A percentile compares a stretch with the other conserved stretches of the same genome.
phyloP scores from a whole-genome alignment of 306 rosid genomes.

The Cicer judaicum region DNA sequence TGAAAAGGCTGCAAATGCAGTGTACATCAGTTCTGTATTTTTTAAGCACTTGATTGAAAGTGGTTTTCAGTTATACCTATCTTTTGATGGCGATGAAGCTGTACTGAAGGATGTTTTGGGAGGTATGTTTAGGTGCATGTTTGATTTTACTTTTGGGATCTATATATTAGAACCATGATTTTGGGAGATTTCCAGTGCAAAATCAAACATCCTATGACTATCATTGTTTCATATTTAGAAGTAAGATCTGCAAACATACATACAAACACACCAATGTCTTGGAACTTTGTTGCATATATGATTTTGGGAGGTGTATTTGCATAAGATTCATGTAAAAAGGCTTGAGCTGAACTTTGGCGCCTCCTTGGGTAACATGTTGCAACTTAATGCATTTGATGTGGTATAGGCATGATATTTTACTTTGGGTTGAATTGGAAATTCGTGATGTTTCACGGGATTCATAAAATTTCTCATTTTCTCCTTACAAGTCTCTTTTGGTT shows the following conservation, averaged over 20 bases:
- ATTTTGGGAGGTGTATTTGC: slow-evolving; percentile 21
- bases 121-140: slow-evolving; percentile 52
- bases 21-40: slow-evolving; percentile 79
- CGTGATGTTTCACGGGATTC: slow-evolving; percentile 30
- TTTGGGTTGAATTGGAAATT: slow-evolving; percentile 28
- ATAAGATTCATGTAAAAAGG: slow-evolving; percentile 31
- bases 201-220: background rate
- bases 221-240: slow-evolving; percentile 19
- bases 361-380: slow-evolving; percentile 25
- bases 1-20: slow-evolving; percentile 84
- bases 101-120: slow-evolving; percentile 55
- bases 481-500: slow-evolving; percentile 4
- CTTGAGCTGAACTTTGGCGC: slow-evolving; percentile 15
- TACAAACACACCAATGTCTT: slow-evolving; percentile 20
- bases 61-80: slow-evolving; percentile 65
- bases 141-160: background rate
- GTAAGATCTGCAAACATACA: slow-evolving; percentile 13
- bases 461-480: slow-evolving; percentile 18
- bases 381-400: slow-evolving; percentile 19
- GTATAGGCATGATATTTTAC: slow-evolving; percentile 10
- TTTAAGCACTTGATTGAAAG: slow-evolving; percentile 85
- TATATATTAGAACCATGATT: slow-evolving; percentile 9
- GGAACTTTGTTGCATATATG: slow-evolving; percentile 15
- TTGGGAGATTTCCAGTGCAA: background rate
- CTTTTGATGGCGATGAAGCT: slow-evolving; percentile 69